These are phyloP conservation scores for Diaporthe batatas DNA, from an alignment of 2,329 filamentous ascomycete species.

Conservation along the genomic window DNA sequence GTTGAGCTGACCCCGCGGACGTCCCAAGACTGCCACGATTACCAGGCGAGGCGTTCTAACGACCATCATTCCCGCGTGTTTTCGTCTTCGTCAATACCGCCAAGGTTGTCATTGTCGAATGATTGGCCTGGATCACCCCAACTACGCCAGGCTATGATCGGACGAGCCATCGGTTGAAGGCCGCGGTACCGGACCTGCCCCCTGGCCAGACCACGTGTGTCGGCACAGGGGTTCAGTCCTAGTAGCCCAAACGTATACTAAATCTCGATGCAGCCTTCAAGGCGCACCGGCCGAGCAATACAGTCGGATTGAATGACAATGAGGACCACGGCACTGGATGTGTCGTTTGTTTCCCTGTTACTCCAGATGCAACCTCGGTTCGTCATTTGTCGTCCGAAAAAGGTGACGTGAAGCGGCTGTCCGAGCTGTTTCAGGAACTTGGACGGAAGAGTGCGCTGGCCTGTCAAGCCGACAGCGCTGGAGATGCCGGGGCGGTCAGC, in stretches of 20 bases:
- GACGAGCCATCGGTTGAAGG: conserved; percentile 67
- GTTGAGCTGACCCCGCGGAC: conserved; percentile 52
- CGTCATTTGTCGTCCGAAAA: background rate
- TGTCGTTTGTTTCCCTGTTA: background rate
- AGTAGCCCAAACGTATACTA: background rate
- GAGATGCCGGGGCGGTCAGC: background rate
- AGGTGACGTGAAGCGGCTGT: conserved; percentile 16
- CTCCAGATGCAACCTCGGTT: background rate
- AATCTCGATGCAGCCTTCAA: background rate
- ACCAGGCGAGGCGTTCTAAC: conserved; percentile 42
- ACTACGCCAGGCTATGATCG: conserved; percentile 63
- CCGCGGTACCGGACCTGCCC: background rate
- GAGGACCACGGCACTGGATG: background rate
- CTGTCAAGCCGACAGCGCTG: conserved; percentile 19
- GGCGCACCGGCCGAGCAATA: background rate
- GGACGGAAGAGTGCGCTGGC: conserved; percentile 23
- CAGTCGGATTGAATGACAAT: background rate
- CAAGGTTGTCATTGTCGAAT: conserved; percentile 61
- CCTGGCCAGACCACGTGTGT: background rate
- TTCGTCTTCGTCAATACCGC: conserved; percentile 59
- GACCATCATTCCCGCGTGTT: conserved; percentile 55
- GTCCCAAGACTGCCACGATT: conserved; percentile 54
- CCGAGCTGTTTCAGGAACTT: conserved; percentile 39
- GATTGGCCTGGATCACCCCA: conserved; percentile 54
- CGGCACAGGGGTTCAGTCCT: background rate